Conservation (phyloP, 202 grass and related monocot genomes). For the Zoysia matrella region DNA sequence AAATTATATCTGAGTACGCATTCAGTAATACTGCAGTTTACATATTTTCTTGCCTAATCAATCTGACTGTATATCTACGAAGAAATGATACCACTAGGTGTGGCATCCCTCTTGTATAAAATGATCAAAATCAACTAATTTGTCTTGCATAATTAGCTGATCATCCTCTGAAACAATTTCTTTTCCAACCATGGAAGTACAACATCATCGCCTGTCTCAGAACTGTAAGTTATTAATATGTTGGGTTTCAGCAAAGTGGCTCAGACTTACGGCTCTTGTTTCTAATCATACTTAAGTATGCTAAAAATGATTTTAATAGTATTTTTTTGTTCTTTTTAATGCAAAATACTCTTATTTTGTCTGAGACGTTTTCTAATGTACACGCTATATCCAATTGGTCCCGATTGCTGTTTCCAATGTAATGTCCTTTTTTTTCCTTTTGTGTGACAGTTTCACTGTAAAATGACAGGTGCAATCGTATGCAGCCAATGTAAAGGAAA, state of each 20-base stretch:
- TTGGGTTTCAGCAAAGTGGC: neutral
- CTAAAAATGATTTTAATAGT: no score
- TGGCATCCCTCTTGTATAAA: neutral
- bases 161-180: conserved; percentile 11
- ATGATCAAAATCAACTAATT: neutral
- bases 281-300: no score
- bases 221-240: neutral
- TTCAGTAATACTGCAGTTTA: neutral
- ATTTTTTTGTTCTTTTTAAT: neutral
- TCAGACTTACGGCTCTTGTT: no score
- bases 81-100: neutral
- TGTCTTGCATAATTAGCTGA: neutral
- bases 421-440: neutral
- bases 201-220: neutral
- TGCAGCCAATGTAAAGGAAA: conserved; percentile 77
- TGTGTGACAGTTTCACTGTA: conserved; percentile 20
- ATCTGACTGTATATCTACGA: neutral
- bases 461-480: conserved; percentile 62
- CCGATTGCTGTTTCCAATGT: neutral
- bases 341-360: neutral
- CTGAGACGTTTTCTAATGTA: neutral
- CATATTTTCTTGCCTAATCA: neutral
- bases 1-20: neutral
- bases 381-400: neutral
- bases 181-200: conserved; percentile 16